Evolutionary conservation across 331 rosid species (phyloP).

Genomic region (Rosa hybrid): DNA sequence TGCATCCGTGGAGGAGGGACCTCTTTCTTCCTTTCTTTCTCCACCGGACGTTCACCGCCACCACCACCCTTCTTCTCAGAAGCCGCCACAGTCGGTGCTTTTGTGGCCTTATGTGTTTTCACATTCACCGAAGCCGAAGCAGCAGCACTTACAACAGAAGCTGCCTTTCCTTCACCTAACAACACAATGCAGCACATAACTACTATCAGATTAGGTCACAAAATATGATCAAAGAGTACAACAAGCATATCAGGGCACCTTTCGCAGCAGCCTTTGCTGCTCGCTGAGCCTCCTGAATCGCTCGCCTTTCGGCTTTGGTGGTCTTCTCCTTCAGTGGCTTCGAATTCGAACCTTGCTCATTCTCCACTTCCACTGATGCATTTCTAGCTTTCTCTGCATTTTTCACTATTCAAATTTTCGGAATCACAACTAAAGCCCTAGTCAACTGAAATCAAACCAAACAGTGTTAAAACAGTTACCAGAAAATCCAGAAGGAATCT

Average conservation of each 20-base stretch:
- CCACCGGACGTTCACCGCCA: slow-evolving; percentile 50
- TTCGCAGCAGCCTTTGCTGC: slow-evolving; percentile 89
- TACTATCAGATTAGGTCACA: neutral
- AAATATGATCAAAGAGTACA: neutral
- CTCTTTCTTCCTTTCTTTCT: slow-evolving; percentile 96
- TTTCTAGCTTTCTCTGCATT: slow-evolving; percentile 65
- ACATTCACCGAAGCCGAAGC: slow-evolving; percentile 42
- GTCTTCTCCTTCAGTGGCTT: slow-evolving; percentile 64
- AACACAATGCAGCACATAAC: slow-evolving; percentile 12
- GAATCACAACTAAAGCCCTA: neutral
- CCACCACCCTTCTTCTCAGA: slow-evolving; percentile 73
- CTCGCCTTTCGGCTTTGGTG: slow-evolving; percentile 94
- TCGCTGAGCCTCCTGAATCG: slow-evolving; percentile 94
- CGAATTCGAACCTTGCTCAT: slow-evolving; percentile 37
- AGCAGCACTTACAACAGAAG: slow-evolving; percentile 24
- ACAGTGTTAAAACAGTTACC: slow-evolving; percentile 34
- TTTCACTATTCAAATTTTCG: slow-evolving; percentile 19
- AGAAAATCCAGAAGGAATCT: slow-evolving; percentile 54
- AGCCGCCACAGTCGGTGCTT: slow-evolving; percentile 50
- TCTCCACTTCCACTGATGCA: slow-evolving; percentile 48
- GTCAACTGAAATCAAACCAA: neutral
- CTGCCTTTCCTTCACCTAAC: slow-evolving; percentile 61
- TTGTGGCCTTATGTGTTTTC: slow-evolving; percentile 53
- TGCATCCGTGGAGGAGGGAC: slow-evolving; percentile 97
- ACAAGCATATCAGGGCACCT: slow-evolving; percentile 38